Evolutionary conservation across 768 basidiomycete genomes (phyloP).

Genomic region (Pleurotus platypus): DNA sequence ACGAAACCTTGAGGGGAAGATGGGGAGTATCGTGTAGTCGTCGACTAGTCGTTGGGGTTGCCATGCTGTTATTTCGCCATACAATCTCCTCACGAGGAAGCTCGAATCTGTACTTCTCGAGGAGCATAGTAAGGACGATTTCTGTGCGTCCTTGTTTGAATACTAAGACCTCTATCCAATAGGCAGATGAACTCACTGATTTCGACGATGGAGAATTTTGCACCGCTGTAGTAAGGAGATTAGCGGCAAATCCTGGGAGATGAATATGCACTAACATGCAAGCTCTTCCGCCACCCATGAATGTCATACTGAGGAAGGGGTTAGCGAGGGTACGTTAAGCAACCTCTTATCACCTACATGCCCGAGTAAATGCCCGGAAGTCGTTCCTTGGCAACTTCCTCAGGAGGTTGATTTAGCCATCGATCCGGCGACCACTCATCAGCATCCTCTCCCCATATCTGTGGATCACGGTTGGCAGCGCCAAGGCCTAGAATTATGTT

Average conservation of each 20-base stretch:
- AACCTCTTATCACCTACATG: constrained; percentile 15
- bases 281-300: constrained; percentile 26
- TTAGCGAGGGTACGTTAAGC: constrained; percentile 17
- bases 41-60: constrained; percentile 17
- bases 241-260: not conserved
- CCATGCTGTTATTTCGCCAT: constrained; percentile 26
- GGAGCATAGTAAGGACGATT: constrained; percentile 17
- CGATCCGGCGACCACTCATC: constrained; percentile 40
- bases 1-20: constrained; percentile 12
- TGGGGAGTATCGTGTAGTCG: constrained; percentile 7
- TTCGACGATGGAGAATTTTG: constrained; percentile 34
- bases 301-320: constrained; percentile 28
- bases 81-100: constrained; percentile 22
- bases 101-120: constrained; percentile 23
- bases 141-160: constrained; percentile 10
- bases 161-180: not conserved
- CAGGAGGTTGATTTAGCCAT: constrained; percentile 26
- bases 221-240: constrained; percentile 18
- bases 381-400: constrained; percentile 19
- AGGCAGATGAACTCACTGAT: constrained; percentile 24
- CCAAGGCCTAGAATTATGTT: constrained; percentile 22
- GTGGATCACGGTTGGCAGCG: constrained; percentile 28
- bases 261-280: constrained; percentile 25
- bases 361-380: constrained; percentile 30
- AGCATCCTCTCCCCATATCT: constrained; percentile 38